Conservation (phyloP, 148 eudicot genomes). For the Vaccinium myrtillus region DNA sequence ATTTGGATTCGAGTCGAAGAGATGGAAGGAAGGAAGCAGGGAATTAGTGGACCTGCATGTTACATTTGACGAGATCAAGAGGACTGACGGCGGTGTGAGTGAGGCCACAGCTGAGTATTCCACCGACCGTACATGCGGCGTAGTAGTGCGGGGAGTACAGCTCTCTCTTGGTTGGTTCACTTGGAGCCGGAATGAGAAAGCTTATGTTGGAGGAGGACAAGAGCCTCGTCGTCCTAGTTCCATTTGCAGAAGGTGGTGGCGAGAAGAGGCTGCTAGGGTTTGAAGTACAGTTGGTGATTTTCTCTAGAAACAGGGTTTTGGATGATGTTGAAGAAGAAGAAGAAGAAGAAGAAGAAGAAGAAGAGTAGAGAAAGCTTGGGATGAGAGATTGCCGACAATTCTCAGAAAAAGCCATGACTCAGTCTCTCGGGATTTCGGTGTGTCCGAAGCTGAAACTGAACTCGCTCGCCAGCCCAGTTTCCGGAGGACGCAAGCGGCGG, state of each 20-base stretch:
- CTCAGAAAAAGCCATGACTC: slow-evolving; percentile 20
- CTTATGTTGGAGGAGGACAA: not conserved
- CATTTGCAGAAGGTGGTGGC: not conserved
- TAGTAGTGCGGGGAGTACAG: not conserved
- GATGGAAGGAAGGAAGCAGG: too few species aligned
- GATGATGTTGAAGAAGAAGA: not conserved
- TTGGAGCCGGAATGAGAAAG: slow-evolving; percentile 5
- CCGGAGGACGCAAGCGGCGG: too few species aligned
- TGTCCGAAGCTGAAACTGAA: too few species aligned
- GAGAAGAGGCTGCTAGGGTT: not conserved
- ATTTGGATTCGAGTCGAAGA: too few species aligned
- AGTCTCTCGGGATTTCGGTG: too few species aligned
- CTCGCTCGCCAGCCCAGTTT: too few species aligned
- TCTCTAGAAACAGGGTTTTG: not conserved
- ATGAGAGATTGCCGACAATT: slow-evolving; percentile 23
- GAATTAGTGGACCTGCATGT: not conserved
- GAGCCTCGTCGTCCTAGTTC: not conserved
- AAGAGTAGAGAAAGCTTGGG: slow-evolving; percentile 39
- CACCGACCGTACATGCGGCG: not conserved
- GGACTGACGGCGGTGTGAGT: slow-evolving; percentile 1
- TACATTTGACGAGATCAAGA: slow-evolving; percentile 14
- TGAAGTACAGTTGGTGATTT: not conserved
- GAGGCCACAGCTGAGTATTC: slow-evolving; percentile 9
- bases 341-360: not conserved
- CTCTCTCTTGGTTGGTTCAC: not conserved